phyloP scores from a whole-genome alignment of 2,329 filamentous ascomycete species.

The Byssochlamys sp. region DNA sequence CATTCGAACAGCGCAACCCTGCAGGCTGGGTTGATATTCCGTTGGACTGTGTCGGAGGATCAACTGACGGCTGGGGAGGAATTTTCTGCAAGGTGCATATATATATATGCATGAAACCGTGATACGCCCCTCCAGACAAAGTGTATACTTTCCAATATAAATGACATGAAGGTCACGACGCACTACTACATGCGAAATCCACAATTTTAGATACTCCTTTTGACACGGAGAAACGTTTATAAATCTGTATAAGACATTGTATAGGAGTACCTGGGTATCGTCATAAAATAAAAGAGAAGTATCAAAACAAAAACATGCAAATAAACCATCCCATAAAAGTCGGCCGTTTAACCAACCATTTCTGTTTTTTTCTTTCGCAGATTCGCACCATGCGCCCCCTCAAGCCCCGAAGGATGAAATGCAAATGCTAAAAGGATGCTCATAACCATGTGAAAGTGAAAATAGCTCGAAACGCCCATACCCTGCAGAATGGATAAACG shows the following conservation, averaged over 20 bases:
- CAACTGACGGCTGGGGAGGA: not conserved
- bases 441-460: not conserved
- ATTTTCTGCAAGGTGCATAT: not conserved
- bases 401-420: not conserved
- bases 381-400: not conserved
- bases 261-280: not conserved
- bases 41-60: too few relatives aligned
- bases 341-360: not conserved
- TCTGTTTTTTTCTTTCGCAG: not conserved
- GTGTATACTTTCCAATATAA: too few relatives aligned
- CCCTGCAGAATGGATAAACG: not conserved
- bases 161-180: too few relatives aligned
- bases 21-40: too few relatives aligned
- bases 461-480: not conserved
- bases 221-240: too few relatives aligned
- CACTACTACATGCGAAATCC: too few relatives aligned
- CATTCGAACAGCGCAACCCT: too few relatives aligned
- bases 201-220: too few relatives aligned
- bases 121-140: too few relatives aligned
- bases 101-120: not conserved
- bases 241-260: not conserved
- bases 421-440: not conserved
- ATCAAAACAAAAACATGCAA: not conserved
- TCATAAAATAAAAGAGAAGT: not conserved
- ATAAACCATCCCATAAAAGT: not conserved